Evolutionary conservation across 768 basidiomycete species (phyloP).

Genomic region (Tylopilus rubrobrunneus): DNA sequence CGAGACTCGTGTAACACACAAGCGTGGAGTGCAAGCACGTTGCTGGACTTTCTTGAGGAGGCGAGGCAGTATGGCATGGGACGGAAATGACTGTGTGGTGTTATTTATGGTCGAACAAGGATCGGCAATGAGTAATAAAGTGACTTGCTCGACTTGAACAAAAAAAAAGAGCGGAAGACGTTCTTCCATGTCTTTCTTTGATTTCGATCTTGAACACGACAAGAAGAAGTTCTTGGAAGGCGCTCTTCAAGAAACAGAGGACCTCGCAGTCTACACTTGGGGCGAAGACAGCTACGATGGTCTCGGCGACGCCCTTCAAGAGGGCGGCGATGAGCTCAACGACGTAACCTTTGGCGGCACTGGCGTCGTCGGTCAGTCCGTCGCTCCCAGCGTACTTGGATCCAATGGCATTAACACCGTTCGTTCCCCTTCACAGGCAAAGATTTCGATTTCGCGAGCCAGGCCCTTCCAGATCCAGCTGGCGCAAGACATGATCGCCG

Average conservation of each 20-base stretch:
- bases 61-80: constrained; percentile 34
- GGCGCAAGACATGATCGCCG: constrained; percentile 14
- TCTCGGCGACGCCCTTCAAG: constrained; percentile 80
- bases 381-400: constrained; percentile 1
- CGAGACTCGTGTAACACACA: constrained; percentile 91
- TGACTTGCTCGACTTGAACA: constrained; percentile 14
- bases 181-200: constrained; percentile 76
- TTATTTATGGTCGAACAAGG: constrained; percentile 22
- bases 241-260: constrained; percentile 58
- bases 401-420: constrained; percentile 13
- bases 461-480: constrained; percentile 29
- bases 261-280: constrained; percentile 91
- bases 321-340: constrained; percentile 90
- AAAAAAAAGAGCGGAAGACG: background rate
- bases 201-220: constrained; percentile 67
- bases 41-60: constrained; percentile 83
- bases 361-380: constrained; percentile 65
- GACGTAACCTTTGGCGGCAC: constrained; percentile 91
- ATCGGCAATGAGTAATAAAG: constrained; percentile 6
- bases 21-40: constrained; percentile 93
- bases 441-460: constrained; percentile 84
- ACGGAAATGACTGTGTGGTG: constrained; percentile 16
- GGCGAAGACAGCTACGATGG: constrained; percentile 89
- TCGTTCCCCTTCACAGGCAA: constrained; percentile 50
- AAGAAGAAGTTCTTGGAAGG: constrained; percentile 52